Evolutionary conservation across 2,329 filamentous ascomycete species (phyloP).

Genomic region (Dactylellina cionopaga): DNA sequence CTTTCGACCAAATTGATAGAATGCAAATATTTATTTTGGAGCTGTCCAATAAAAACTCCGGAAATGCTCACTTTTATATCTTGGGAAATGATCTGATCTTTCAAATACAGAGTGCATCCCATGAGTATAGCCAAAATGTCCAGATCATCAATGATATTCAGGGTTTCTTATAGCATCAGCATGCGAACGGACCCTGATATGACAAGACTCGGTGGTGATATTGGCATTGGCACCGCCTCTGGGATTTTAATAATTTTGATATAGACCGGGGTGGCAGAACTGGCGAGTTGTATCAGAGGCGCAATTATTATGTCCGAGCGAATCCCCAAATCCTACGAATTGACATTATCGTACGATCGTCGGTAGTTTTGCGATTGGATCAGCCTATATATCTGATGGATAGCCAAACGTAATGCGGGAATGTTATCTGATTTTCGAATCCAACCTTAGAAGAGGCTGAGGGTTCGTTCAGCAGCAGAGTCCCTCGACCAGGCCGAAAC

Average conservation of each 20-base stretch:
- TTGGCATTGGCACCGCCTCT: background rate
- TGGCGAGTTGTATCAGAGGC: constrained; percentile 20
- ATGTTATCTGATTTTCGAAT: too few species aligned
- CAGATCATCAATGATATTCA: constrained; percentile 44
- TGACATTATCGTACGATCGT: too few species aligned
- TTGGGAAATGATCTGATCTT: constrained; percentile 19
- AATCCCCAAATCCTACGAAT: background rate
- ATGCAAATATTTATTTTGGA: background rate
- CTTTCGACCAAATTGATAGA: background rate
- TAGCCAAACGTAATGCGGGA: too few species aligned
- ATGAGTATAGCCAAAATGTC: constrained; percentile 13
- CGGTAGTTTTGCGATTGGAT: too few species aligned
- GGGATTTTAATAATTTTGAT: background rate
- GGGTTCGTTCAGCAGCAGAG: too few species aligned
- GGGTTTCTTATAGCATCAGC: constrained; percentile 17
- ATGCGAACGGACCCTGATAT: constrained; percentile 21
- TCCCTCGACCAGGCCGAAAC: too few species aligned
- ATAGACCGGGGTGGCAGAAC: background rate
- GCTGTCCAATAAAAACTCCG: constrained; percentile 15
- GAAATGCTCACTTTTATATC: constrained; percentile 1
- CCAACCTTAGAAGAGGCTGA: too few species aligned
- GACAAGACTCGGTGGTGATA: background rate
- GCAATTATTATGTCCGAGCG: constrained; percentile 24
- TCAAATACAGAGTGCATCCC: background rate
- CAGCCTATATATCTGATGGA: too few species aligned